phyloP scores from a whole-genome alignment of 2,329 filamentous ascomycete species.

The Helicocarpus griseus region DNA sequence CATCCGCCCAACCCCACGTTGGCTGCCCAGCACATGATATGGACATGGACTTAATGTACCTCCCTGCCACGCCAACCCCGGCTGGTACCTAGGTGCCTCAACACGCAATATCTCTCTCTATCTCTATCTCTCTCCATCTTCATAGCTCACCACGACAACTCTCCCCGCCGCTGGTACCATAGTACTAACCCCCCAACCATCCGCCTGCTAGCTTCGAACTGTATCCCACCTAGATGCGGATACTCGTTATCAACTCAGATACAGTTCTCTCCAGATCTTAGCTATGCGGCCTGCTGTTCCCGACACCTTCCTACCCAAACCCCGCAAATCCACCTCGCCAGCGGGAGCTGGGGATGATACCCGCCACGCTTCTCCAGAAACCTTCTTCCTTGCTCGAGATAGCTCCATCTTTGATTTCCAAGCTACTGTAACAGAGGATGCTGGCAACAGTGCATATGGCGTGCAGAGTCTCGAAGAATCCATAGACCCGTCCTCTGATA shows the following conservation, averaged over 20 bases:
- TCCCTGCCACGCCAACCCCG: no score
- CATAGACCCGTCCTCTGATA: constrained; percentile 21
- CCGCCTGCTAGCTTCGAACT: no score
- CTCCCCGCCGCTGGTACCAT: no score
- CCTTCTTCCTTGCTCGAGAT: constrained; percentile 51
- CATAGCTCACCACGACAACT: no score
- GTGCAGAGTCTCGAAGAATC: constrained; percentile 50
- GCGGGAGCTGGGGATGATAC: constrained; percentile 24
- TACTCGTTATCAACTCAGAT: neutral
- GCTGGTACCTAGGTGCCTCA: neutral
- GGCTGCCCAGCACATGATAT: neutral
- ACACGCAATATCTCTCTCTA: neutral
- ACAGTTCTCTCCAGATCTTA: neutral
- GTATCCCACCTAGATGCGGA: neutral
- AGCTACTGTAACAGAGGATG: constrained; percentile 19
- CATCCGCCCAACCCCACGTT: neutral
- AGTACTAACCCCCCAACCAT: no score
- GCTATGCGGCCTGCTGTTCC: constrained; percentile 30
- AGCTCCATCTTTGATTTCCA: constrained; percentile 36
- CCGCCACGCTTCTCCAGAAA: constrained; percentile 38
- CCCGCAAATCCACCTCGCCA: constrained; percentile 27
- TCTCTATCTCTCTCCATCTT: neutral
- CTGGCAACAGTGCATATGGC: constrained; percentile 42
- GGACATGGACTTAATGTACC: no score
- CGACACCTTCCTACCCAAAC: constrained; percentile 22